Percentiles rank a stretch among this genome's conserved stretches.
phyloP scores from a whole-genome alignment of 306 rosid genomes.

The Amphicarpaea edgeworthii region DNA sequence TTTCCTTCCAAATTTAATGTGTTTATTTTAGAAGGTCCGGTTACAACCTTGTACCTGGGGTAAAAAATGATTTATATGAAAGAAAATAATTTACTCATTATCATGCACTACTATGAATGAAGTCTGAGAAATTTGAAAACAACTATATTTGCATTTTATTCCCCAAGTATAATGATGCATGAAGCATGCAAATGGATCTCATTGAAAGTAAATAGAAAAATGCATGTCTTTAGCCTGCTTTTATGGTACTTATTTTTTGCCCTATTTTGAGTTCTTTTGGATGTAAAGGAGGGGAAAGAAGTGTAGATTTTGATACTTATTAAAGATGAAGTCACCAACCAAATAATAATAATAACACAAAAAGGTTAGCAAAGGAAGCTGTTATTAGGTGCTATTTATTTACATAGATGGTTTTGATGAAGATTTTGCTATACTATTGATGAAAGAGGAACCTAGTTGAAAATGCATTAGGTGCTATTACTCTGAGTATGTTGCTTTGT shows the following conservation, averaged over 20 bases:
- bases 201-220: not conserved
- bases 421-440: constrained; percentile 18
- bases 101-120: not conserved
- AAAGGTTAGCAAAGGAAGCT: not conserved
- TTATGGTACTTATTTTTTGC: not conserved
- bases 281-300: not conserved
- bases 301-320: not conserved
- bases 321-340: not conserved
- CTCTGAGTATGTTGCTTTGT: not conserved
- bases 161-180: not conserved
- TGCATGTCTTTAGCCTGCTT: not conserved
- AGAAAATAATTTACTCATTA: not conserved
- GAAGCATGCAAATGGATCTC: not conserved
- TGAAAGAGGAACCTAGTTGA: not conserved
- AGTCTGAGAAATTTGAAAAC: not conserved
- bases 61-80: not conserved
- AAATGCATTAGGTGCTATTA: constrained; percentile 1
- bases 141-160: too few species aligned
- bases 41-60: constrained; percentile 7
- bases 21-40: not conserved
- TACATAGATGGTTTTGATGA: not conserved
- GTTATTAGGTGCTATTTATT: not conserved
- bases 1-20: not conserved
- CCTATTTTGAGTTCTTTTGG: not conserved
- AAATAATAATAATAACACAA: not conserved